phyloP scores from a whole-genome alignment of 495 filamentous ascomycete genomes.

The Cladorrhinum samala region DNA sequence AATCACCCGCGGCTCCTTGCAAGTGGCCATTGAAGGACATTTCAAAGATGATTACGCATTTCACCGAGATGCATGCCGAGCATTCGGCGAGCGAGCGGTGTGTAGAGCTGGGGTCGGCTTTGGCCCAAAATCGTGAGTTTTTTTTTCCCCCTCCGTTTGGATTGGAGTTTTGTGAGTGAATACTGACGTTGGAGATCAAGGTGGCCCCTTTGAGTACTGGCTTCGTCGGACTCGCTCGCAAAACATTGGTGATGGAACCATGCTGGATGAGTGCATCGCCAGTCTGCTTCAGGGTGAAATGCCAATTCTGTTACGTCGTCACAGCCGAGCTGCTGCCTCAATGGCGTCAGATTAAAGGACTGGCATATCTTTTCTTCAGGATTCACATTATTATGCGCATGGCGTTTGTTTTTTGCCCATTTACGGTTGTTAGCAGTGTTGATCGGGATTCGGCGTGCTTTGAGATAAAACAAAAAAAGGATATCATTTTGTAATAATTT shows the following conservation, averaged over 20 bases:
- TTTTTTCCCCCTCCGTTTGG: neutral
- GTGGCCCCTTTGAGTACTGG: constrained; percentile 44
- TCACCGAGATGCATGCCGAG: constrained; percentile 39
- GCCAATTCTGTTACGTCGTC: constrained; percentile 27
- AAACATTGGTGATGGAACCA: constrained; percentile 23
- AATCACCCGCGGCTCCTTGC: constrained; percentile 39
- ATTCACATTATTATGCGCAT: neutral
- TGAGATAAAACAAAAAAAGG: too few relatives aligned
- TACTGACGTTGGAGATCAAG: constrained; percentile 17
- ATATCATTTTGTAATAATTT: too few relatives aligned
- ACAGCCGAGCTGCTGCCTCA: constrained; percentile 31
- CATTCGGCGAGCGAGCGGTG: constrained; percentile 33
- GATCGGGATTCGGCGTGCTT: too few relatives aligned
- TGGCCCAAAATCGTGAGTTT: constrained; percentile 34
- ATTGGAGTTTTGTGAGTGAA: neutral
- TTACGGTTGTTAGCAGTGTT: too few relatives aligned
- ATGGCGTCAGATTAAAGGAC: constrained; percentile 8
- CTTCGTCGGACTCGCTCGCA: constrained; percentile 30
- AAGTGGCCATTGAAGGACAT: constrained; percentile 44
- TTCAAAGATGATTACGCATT: constrained; percentile 42
- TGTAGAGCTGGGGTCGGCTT: constrained; percentile 33
- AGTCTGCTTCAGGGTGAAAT: constrained; percentile 27
- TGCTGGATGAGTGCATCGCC: constrained; percentile 31
- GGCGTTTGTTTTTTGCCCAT: too few relatives aligned
- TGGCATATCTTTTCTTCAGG: neutral